These are phyloP conservation scores for Crithidia expoeki DNA, from an alignment of 208 protist genomes.

Conservation along the genomic window DNA sequence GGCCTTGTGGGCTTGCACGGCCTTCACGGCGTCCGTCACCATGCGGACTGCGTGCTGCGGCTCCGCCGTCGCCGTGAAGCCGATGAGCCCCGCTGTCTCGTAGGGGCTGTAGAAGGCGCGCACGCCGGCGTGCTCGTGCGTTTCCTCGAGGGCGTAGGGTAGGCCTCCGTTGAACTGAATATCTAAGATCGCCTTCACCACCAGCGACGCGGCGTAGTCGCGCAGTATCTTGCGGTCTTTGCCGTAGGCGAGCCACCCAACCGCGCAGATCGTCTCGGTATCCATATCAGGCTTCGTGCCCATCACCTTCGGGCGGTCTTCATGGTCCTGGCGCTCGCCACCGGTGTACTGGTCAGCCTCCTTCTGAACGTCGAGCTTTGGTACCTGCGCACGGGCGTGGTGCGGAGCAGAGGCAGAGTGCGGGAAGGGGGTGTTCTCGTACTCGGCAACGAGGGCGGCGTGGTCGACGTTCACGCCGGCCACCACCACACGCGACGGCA, in stretches of 20 bases:
- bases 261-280: constrained; percentile 79
- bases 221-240: constrained; percentile 50
- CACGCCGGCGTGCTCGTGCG: constrained; percentile 47
- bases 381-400: constrained; percentile 45
- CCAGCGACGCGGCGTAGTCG: constrained; percentile 76
- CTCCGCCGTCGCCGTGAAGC: constrained; percentile 67
- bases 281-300: constrained; percentile 88
- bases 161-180: constrained; percentile 57
- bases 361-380: constrained; percentile 34
- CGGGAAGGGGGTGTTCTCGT: constrained; percentile 83
- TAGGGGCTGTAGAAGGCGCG: constrained; percentile 87
- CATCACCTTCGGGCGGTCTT: constrained; percentile 86
- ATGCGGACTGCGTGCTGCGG: constrained; percentile 64
- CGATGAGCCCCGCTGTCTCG: constrained; percentile 77
- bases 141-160: constrained; percentile 54
- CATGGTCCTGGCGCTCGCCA: constrained; percentile 83
- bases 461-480: constrained; percentile 91
- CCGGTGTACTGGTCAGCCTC: constrained; percentile 79
- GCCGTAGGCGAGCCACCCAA: constrained; percentile 83
- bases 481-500: constrained; percentile 81
- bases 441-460: constrained; percentile 80
- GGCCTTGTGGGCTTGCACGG: constrained; percentile 51
- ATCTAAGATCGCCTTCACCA: constrained; percentile 71
- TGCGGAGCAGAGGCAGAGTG: constrained; percentile 72
- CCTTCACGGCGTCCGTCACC: constrained; percentile 59